Conservation (phyloP, 306 rosid genomes). For the Cucurbita ficifolia region DNA sequence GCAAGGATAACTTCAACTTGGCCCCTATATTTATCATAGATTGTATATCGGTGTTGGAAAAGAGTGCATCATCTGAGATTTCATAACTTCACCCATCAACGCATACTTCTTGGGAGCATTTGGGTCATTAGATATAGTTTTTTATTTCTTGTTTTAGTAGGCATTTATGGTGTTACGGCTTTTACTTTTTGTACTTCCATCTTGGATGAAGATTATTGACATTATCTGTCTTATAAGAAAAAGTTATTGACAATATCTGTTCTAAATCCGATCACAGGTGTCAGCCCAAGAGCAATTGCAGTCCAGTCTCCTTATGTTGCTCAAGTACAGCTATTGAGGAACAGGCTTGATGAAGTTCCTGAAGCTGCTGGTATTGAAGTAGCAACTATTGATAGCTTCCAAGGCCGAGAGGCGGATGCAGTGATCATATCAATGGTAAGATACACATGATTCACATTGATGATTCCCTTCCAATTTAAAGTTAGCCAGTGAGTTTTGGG, state of each 20-base stretch:
- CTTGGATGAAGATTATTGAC: background rate
- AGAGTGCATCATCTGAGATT: background rate
- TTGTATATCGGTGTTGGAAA: background rate
- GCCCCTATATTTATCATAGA: background rate
- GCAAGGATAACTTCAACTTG: background rate
- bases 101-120: background rate
- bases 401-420: conserved; percentile 87
- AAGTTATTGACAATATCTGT: background rate
- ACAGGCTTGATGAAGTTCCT: conserved; percentile 56
- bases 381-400: conserved; percentile 78
- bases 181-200: background rate
- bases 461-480: background rate
- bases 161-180: background rate
- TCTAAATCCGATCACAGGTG: conserved; percentile 28
- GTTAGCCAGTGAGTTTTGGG: background rate
- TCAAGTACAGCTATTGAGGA: conserved; percentile 75
- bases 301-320: conserved; percentile 89
- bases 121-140: background rate
- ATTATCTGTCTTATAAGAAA: background rate
- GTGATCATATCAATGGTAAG: conserved; percentile 80
- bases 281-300: conserved; percentile 49
- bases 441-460: background rate
- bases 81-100: background rate
- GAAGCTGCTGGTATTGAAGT: conserved; percentile 63
- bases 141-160: background rate